Evolutionary conservation across 2,329 filamentous ascomycete species (phyloP).

Genomic region (Verticillium longisporum): DNA sequence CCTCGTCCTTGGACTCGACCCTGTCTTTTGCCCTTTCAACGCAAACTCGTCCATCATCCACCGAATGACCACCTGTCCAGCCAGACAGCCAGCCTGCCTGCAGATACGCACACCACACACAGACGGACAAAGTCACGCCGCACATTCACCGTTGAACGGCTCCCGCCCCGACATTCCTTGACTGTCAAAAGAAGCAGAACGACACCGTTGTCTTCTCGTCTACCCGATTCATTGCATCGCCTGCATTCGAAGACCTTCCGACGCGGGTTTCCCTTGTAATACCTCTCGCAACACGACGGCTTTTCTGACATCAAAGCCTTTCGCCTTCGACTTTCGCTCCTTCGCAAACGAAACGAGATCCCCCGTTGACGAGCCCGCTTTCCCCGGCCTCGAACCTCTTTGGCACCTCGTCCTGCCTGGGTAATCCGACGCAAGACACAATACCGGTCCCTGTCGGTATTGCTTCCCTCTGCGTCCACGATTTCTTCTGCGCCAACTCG

Average conservation of each 20-base stretch:
- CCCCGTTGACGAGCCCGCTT: conserved; percentile 1
- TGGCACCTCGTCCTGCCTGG: conserved; percentile 3
- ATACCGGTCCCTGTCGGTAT: background rate
- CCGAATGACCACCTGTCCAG: background rate
- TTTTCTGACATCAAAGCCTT: conserved; percentile 1
- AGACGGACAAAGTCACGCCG: background rate
- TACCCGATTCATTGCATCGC: conserved; percentile 8
- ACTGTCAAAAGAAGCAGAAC: conserved; percentile 1
- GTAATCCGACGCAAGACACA: background rate
- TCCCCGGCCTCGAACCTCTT: conserved; percentile 1
- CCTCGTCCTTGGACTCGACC: background rate
- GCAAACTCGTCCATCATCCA: background rate
- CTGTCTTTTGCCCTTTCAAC: background rate
- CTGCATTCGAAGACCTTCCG: conserved; percentile 4
- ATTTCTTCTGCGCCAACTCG: background rate
- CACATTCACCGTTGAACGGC: background rate
- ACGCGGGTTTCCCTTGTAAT: conserved; percentile 10
- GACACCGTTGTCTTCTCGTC: conserved; percentile 10
- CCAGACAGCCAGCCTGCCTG: background rate
- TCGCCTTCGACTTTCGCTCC: conserved; percentile 9
- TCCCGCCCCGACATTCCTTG: conserved; percentile 13
- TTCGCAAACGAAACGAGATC: conserved; percentile 2
- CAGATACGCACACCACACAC: background rate
- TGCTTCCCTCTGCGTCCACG: background rate
- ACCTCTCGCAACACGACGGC: conserved; percentile 6